Conservation (phyloP, 257 asterid genomes). For the Gynochthodes officinalis region DNA sequence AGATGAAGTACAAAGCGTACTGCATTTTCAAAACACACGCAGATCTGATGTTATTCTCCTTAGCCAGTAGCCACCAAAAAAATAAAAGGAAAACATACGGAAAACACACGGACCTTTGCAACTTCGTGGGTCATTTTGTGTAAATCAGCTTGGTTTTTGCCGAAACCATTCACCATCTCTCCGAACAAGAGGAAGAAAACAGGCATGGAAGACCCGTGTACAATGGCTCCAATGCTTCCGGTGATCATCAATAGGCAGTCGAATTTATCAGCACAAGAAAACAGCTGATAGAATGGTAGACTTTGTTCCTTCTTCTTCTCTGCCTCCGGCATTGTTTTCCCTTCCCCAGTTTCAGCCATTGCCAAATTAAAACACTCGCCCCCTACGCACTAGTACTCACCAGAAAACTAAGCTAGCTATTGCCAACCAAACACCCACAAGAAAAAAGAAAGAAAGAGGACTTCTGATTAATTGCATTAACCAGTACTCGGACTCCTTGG, state of each 20-base stretch:
- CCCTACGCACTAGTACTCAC: not conserved
- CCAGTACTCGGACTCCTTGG: not conserved
- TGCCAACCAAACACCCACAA: too few species aligned
- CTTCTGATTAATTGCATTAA: not conserved
- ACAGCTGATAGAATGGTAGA: slow-evolving; percentile 43
- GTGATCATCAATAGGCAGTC: slow-evolving; percentile 35
- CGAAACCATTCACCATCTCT: slow-evolving; percentile 93
- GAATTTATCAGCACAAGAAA: slow-evolving; percentile 42
- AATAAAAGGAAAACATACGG: too few species aligned
- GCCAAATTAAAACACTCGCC: not conserved
- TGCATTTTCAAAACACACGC: slow-evolving; percentile 40
- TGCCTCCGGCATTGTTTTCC: slow-evolving; percentile 38
- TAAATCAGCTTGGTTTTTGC: slow-evolving; percentile 89
- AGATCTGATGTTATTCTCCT: slow-evolving; percentile 46
- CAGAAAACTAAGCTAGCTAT: not conserved
- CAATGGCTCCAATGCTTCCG: slow-evolving; percentile 66
- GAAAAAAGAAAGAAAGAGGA: not conserved
- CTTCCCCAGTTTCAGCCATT: slow-evolving; percentile 45
- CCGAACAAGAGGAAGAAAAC: slow-evolving; percentile 94
- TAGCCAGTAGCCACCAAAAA: too few species aligned
- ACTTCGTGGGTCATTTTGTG: slow-evolving; percentile 38
- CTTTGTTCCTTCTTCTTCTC: slow-evolving; percentile 53
- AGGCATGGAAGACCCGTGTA: slow-evolving; percentile 98
- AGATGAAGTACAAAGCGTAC: slow-evolving; percentile 95
- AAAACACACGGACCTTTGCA: slow-evolving; percentile 19